Percentiles rank a stretch among this genome's conserved stretches.
Evolutionary conservation across 2,329 filamentous ascomycete genomes (phyloP).

Genomic region (Triangularia setosa): DNA sequence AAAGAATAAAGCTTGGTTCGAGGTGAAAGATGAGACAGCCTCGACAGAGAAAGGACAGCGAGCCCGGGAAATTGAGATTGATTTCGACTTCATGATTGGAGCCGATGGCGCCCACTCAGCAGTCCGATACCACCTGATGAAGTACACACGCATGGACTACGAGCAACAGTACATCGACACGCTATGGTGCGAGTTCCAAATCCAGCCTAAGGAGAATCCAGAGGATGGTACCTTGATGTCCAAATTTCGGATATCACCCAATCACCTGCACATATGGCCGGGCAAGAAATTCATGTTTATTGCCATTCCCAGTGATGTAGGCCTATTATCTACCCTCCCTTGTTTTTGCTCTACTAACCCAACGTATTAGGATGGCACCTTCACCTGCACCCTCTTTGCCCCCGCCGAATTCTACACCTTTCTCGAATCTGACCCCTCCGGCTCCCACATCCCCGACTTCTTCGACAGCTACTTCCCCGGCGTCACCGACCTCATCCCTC

Average conservation of each 20-base stretch:
- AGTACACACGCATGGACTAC: constrained; percentile 85
- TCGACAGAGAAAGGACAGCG: constrained; percentile 35
- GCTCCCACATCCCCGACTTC: constrained; percentile 56
- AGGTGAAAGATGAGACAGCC: constrained; percentile 44
- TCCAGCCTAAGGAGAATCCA: constrained; percentile 49
- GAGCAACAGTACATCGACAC: constrained; percentile 94
- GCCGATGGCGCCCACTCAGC: constrained; percentile 94
- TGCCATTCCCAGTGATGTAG: constrained; percentile 72
- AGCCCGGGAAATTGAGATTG: constrained; percentile 70
- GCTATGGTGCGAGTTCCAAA: constrained; percentile 93
- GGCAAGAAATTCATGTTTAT: constrained; percentile 97
- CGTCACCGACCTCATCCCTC: constrained; percentile 67
- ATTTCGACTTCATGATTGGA: constrained; percentile 91
- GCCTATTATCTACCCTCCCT: constrained; percentile 20
- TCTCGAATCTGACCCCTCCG: constrained; percentile 60
- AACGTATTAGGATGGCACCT: constrained; percentile 70
- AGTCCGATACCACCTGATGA: constrained; percentile 92
- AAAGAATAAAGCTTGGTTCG: constrained; percentile 80
- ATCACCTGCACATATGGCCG: constrained; percentile 97
- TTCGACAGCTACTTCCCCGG: constrained; percentile 86
- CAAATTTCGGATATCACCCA: constrained; percentile 76
- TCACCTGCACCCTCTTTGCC: constrained; percentile 92
- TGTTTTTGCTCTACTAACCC: not conserved
- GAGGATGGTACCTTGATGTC: constrained; percentile 32
- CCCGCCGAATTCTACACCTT: constrained; percentile 64